Evolutionary conservation across 2,329 filamentous ascomycete genomes (phyloP).

Genomic region (Ambrosiella xylebori): DNA sequence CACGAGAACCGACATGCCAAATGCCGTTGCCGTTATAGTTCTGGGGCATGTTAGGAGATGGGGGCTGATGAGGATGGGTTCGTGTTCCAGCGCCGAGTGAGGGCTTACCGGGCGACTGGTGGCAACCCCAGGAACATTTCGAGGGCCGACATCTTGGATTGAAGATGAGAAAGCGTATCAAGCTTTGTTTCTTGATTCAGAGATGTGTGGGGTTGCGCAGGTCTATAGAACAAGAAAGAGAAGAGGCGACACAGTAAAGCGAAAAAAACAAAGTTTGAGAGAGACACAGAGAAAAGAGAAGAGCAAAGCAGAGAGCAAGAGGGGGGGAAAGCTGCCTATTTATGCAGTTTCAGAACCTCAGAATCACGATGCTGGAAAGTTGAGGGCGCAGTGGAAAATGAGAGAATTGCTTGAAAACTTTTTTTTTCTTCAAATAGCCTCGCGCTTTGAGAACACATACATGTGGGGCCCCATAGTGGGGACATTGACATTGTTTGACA

Average conservation of each 20-base stretch:
- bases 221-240: conserved; percentile 11
- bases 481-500: neutral
- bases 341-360: conserved; percentile 11
- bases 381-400: neutral
- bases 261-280: neutral
- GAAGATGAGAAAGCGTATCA: conserved; percentile 8
- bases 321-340: conserved; percentile 13
- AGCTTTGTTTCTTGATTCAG: neutral
- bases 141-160: conserved; percentile 14
- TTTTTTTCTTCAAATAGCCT: neutral
- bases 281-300: neutral
- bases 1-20: conserved; percentile 42
- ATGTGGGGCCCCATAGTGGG: conserved; percentile 1
- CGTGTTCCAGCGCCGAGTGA: neutral
- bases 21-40: conserved; percentile 45
- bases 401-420: neutral
- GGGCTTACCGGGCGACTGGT: conserved; percentile 25
- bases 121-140: conserved; percentile 25
- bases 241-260: conserved; percentile 9
- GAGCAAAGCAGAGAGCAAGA: neutral
- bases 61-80: conserved; percentile 10
- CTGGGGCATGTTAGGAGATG: conserved; percentile 25
- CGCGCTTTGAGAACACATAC: neutral
- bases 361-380: neutral
- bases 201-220: conserved; percentile 5